A percentile compares a stretch with the other conserved stretches of the same genome.
phyloP scores from a whole-genome alignment of 179 eudicot genomes.

The Drosera spatulata region DNA sequence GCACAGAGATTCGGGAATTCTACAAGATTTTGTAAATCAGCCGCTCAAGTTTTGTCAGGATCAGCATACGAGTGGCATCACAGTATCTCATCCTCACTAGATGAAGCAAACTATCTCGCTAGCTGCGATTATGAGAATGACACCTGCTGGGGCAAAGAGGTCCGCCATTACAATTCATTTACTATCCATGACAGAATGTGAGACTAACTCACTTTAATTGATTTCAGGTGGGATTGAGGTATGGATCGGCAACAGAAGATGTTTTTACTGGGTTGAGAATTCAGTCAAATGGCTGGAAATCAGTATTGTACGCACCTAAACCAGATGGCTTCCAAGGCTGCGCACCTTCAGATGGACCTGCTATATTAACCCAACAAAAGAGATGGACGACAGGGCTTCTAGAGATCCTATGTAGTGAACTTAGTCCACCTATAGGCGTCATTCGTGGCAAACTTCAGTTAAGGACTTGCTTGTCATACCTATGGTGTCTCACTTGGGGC shows the following conservation, averaged over 20 bases:
- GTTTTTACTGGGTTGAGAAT: conserved; percentile 18
- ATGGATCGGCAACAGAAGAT: conserved; percentile 29
- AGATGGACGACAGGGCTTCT: conserved; percentile 30
- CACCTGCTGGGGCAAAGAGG: conserved; percentile 23
- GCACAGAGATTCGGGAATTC: conserved; percentile 19
- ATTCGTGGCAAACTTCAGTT: conserved; percentile 12
- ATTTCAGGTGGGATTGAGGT: conserved; percentile 21
- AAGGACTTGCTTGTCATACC: conserved; percentile 17
- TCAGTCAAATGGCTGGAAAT: conserved; percentile 23
- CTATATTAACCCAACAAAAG: conserved; percentile 16
- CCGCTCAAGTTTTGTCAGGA: conserved; percentile 10
- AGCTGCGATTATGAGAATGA: conserved; percentile 16
- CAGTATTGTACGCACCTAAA: conserved; percentile 1
- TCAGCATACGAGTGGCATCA: background rate
- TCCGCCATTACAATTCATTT: background rate
- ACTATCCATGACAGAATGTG: no score
- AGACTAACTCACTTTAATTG: no score
- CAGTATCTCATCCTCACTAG: conserved; percentile 5
- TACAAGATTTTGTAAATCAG: conserved; percentile 8
- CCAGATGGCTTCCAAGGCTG: conserved; percentile 19
- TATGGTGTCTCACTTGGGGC: conserved; percentile 14
- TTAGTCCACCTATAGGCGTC: conserved; percentile 10
- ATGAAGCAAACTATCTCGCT: conserved; percentile 14
- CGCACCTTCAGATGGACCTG: conserved; percentile 17
- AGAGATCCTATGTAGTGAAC: conserved; percentile 7